Evolutionary conservation across 2,329 filamentous ascomycete genomes (phyloP).

Genomic region (Leptographium radiaticola): DNA sequence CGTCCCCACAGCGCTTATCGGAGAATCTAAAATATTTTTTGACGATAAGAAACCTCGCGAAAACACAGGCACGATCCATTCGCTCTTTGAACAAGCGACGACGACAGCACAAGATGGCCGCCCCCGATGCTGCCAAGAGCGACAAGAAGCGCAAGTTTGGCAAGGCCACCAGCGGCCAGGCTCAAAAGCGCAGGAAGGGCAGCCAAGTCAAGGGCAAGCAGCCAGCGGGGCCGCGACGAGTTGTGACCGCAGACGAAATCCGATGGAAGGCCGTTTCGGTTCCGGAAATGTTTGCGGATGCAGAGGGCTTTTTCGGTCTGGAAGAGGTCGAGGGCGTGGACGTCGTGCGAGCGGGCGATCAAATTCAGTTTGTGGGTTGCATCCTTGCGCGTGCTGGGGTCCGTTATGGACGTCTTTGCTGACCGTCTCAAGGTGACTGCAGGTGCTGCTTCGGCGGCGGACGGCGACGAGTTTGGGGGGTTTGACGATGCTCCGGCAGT

Average conservation of each 20-base stretch:
- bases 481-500: slow-evolving; percentile 14
- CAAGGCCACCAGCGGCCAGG: neutral
- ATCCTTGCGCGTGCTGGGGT: neutral
- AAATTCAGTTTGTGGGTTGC: slow-evolving; percentile 39
- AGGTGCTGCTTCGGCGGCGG: slow-evolving; percentile 11
- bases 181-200: slow-evolving; percentile 5
- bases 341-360: slow-evolving; percentile 53
- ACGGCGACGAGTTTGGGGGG: slow-evolving; percentile 19
- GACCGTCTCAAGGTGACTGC: slow-evolving; percentile 16
- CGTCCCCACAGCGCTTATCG: no score
- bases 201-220: neutral
- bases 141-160: slow-evolving; percentile 2
- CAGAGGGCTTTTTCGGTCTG: slow-evolving; percentile 84
- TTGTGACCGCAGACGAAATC: slow-evolving; percentile 34
- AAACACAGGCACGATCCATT: neutral
- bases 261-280: slow-evolving; percentile 48
- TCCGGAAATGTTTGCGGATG: slow-evolving; percentile 70
- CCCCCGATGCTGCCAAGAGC: neutral
- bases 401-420: neutral
- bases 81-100: neutral
- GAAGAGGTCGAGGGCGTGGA: slow-evolving; percentile 90
- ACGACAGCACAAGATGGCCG: neutral
- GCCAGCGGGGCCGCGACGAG: slow-evolving; percentile 21
- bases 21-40: neutral
- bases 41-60: neutral